Evolutionary conservation across 1,284 basidiomycete genomes (phyloP), one percentile per base, ranked within the genome.

Genomic region (Cystobasidium sp.): DNA sequence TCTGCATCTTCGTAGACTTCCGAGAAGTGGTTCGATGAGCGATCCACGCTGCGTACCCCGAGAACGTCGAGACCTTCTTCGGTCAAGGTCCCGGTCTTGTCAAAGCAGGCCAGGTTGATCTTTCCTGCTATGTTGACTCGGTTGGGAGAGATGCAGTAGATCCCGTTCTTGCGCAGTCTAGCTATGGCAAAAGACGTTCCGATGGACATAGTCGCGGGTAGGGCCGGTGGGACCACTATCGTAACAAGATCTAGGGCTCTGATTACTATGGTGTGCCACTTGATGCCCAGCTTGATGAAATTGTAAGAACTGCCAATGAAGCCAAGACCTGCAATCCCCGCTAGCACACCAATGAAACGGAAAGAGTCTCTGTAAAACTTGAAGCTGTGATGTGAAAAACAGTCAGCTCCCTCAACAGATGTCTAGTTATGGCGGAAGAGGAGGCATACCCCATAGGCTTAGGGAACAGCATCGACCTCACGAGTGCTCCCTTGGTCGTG

Each of bases 51-150:
- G 52, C 94, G 89, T 12, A 95, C 90, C 37, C 94, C 94, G 58
- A 99, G 90, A 58, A 99, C 94, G 80, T 99, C 97, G 53, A 99
- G 86, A 0, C 97, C 97, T 78, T 99, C 97, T 82, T 98, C 97
- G 0, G 97, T 99, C 18, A 99, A 86, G 0, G 97, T 99, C 1
- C 97, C 97, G 0, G 97, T 99, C 85, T 99, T 99, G 86, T 99
- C 97, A 80, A 99, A 99, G 83, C 95, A 98, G 80, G 95, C 96
- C 8, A 99, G 91, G 78, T 99, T 98, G 84, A 99, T 87, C 84
- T 97, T 97, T 43, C 97, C 97, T 2, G 90, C 94, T 64, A 99
- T 90, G 81, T 99, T 99, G 79, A 99, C 93, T 43, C 97, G 87
- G 79, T 91, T 97, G 0, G 97, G 97, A 6, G 96, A 94, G 76